Conservation (phyloP, 2,329 filamentous ascomycete genomes). For the Ascochyta viciae-villosae region DNA sequence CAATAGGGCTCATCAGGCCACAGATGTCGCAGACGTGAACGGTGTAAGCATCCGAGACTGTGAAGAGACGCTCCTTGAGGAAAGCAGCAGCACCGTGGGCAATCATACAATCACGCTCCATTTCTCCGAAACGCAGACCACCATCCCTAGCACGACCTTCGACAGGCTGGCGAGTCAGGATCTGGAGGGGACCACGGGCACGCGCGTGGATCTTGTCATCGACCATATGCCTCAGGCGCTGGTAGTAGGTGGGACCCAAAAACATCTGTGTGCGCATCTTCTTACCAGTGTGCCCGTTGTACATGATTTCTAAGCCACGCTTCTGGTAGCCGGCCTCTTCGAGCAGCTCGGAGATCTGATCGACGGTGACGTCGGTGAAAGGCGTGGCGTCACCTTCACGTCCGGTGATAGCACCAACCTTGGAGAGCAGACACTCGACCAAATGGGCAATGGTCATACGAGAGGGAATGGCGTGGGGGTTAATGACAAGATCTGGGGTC, state of each 20-base stretch:
- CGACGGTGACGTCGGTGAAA: slow-evolving; percentile 96
- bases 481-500: slow-evolving; percentile 96
- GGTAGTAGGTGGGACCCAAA: slow-evolving; percentile 97
- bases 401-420: slow-evolving; percentile 91
- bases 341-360: slow-evolving; percentile 86
- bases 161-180: slow-evolving; percentile 94
- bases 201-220: slow-evolving; percentile 99
- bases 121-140: slow-evolving; percentile 99
- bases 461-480: slow-evolving; percentile 98
- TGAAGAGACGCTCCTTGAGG: slow-evolving; percentile 95
- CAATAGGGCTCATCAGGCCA: slow-evolving; percentile 97
- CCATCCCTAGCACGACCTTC: slow-evolving; percentile 98
- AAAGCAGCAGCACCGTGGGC: slow-evolving; percentile 97
- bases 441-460: slow-evolving; percentile 99
- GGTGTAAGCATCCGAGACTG: slow-evolving; percentile 96
- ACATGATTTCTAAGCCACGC: slow-evolving; percentile 97
- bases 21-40: slow-evolving; percentile 99
- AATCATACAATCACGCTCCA: slow-evolving; percentile 99
- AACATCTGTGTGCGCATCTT: slow-evolving; percentile 96
- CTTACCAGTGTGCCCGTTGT: slow-evolving; percentile 94
- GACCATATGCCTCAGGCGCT: slow-evolving; percentile 98
- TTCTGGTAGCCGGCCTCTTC: slow-evolving; percentile 93
- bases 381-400: slow-evolving; percentile 97
- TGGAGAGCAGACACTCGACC: slow-evolving; percentile 97
- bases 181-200: slow-evolving; percentile 94